Percentiles rank a stretch among this genome's conserved stretches.
Conservation (phyloP, 495 filamentous ascomycete genomes). For the Hamigera avellanea region DNA sequence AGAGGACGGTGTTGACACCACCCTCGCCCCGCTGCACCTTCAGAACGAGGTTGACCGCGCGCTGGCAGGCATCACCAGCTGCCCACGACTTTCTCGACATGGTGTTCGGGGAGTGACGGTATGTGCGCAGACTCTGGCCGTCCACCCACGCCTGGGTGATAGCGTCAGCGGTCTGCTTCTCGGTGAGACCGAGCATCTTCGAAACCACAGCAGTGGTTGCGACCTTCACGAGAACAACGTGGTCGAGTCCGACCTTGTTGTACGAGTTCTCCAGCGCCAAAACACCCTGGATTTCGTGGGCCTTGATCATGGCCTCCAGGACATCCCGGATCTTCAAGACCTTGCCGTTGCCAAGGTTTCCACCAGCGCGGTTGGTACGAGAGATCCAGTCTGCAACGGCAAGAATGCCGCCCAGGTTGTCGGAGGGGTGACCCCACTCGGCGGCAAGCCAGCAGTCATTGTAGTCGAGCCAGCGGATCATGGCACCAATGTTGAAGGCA, state of each 20-base stretch:
- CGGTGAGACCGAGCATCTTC: conserved; percentile 81
- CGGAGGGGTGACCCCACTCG: conserved; percentile 96
- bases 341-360: conserved; percentile 77
- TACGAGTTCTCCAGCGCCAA: conserved; percentile 93
- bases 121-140: conserved; percentile 89
- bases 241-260: conserved; percentile 96
- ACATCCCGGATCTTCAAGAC: conserved; percentile 79
- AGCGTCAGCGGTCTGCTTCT: conserved; percentile 87
- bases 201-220: conserved; percentile 88
- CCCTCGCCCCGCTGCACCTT: conserved; percentile 89
- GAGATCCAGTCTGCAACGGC: conserved; percentile 96
- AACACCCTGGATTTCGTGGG: conserved; percentile 97
- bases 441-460: conserved; percentile 99
- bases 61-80: conserved; percentile 93
- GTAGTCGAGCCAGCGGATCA: conserved; percentile 98
- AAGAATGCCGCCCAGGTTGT: conserved; percentile 92
- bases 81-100: conserved; percentile 99
- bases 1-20: conserved; percentile 84
- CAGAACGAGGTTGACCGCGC: conserved; percentile 85
- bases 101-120: conserved; percentile 95
- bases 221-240: conserved; percentile 96
- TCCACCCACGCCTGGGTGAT: conserved; percentile 97
- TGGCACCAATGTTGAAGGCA: conserved; percentile 97
- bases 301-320: conserved; percentile 97
- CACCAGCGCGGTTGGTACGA: conserved; percentile 86